Evolutionary conservation across 2,329 filamentous ascomycete species (phyloP), one percentile per base, ranked within the genome.

Genomic region (Rutstroemia sp.): DNA sequence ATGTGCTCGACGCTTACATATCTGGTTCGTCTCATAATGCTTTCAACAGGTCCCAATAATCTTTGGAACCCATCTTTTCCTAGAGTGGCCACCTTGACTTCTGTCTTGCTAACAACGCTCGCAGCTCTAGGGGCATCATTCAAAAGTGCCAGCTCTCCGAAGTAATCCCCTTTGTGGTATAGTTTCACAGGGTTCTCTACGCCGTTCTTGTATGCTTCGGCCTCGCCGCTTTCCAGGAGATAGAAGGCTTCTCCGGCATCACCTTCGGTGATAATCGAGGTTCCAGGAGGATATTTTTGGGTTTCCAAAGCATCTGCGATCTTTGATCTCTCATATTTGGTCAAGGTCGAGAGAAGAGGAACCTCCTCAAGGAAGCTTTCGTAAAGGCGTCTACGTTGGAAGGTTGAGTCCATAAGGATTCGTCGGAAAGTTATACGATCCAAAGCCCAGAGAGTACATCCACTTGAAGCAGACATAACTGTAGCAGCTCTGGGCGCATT

Each of bases 351-450:
- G 25, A 99, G 81, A 30, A 97, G 79, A 0, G 90, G 89, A 2
- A 97, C 94, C 70, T 96, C 91, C 70, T 95, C 92, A 21, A 99
- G 79, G 77, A 99, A 97, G 64, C 85, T 89, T 74, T 99, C 94
- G 73, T 97, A 97, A 86, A 97, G 92, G 67, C 92, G 88, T 65
- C 94, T 86, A 56, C 92, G 88, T 66, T 95, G 89, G 76, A 96
- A 97, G 3, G 94, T 95, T 41, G 89, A 95, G 74, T 97, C 92
- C 92, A 99, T 96, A 60, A 99, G 79, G 62, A 99, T 97, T 59
- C 94, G 89, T 65, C 94, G 90, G 80, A 99, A 99, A 9, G 94
- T 99, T 61, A 96, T 81, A 53, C 94, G 89, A 70, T 99, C 94
- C 51, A 99, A 79, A 19, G 91, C 91, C 94, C 94, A 99, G 9